Evolutionary conservation across 192 early-diverging fungal species (phyloP).

Genomic region (Coemansia aciculifera): DNA sequence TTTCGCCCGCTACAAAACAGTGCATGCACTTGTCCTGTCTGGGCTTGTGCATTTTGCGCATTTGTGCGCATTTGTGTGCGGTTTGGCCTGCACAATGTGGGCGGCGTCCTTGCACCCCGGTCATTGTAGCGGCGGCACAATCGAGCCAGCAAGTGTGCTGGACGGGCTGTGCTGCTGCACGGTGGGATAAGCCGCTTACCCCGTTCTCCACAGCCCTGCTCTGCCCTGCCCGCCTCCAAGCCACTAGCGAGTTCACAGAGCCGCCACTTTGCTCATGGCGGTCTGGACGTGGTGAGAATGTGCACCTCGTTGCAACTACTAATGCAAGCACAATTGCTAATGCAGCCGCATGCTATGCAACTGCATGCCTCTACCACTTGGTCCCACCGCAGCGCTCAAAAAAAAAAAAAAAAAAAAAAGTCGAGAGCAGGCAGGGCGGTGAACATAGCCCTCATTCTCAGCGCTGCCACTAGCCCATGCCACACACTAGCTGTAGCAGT

Average conservation of each 20-base stretch:
- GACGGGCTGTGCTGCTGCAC: background rate
- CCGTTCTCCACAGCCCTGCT: background rate
- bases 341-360: background rate
- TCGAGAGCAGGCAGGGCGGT: background rate
- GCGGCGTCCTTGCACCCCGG: background rate
- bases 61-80: background rate
- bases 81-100: background rate
- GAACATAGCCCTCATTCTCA: slow-evolving; percentile 1
- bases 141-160: background rate
- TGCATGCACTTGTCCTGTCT: background rate
- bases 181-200: background rate
- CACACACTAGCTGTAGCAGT: background rate
- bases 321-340: background rate
- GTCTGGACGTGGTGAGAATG: background rate
- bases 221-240: slow-evolving; percentile 1
- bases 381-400: background rate
- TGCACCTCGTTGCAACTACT: background rate
- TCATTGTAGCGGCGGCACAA: background rate
- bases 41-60: background rate
- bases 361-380: slow-evolving; percentile 3
- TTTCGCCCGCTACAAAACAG: background rate
- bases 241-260: background rate
- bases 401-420: background rate
- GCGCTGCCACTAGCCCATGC: background rate
- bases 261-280: background rate